These are phyloP conservation scores for Chenopodium formosanum DNA, from an alignment of 148 eudicot species.

Conservation along the genomic window DNA sequence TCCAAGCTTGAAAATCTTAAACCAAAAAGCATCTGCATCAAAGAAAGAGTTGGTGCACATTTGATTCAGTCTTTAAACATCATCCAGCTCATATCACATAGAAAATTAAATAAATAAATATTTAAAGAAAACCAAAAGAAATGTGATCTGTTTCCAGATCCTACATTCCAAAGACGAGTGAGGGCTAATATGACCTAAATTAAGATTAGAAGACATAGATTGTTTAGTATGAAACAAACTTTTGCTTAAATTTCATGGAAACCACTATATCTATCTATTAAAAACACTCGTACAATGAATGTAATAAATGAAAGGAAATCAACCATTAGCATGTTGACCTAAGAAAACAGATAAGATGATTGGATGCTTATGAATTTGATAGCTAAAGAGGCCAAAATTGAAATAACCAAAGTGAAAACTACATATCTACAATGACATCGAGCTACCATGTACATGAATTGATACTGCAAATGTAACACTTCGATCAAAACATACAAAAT, in stretches of 20 bases:
- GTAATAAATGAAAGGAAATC: not conserved
- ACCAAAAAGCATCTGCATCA: constrained; percentile 66
- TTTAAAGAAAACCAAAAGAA: not conserved
- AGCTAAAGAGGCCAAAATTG: not conserved
- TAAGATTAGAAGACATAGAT: not conserved
- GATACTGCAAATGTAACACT: not conserved
- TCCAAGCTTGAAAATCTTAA: constrained; percentile 74
- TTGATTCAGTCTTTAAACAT: constrained; percentile 10
- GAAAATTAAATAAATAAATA: not conserved
- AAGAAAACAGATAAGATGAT: not conserved
- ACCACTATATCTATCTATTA: not conserved
- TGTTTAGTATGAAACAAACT: not conserved
- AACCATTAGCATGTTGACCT: not conserved
- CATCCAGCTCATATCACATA: not conserved
- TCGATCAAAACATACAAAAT: not conserved
- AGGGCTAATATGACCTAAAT: not conserved
- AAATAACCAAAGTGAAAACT: not conserved
- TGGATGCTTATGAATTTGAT: not conserved
- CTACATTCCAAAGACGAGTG: not conserved
- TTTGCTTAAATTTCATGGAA: not conserved
- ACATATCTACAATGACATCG: not conserved
- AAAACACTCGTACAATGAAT: not conserved
- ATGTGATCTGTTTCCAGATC: not conserved
- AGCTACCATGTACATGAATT: not conserved
- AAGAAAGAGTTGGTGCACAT: constrained; percentile 26